Base-by-base conservation (phyloP, 768 basidiomycete species). In the Tulasnella sp. region DNA sequence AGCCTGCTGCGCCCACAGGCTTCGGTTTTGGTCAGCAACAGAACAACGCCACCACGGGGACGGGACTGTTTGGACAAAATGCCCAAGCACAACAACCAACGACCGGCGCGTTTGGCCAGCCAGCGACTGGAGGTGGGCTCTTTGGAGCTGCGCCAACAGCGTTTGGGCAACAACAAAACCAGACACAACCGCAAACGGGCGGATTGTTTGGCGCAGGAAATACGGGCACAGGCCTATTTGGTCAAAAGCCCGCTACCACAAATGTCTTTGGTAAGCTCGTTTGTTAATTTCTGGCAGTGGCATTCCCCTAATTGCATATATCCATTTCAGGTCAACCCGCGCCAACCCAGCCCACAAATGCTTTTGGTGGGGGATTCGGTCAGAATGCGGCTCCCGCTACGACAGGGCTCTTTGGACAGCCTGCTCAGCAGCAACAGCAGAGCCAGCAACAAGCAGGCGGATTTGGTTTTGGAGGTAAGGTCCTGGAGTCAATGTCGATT, bases 1-100 rank as follows among this genome's bases (percentile, higher is more conserved):
- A 66, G 50, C 67, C 66, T 49, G 62, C 73, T 11, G 23, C 74
- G 66, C n/a, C n/a, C n/a, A 52, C 72, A 67, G 23, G 48, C 19
- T 66, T 66, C 44, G 64, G 66, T 41, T 67, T 66, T 27, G 78
- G 79, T 30, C 80, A 80, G 68, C 70, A 73, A 17, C 71, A 64
- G 51, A 63, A 54, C 21, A 65, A 63, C 54, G 64, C 68, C 3
- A 21, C 65, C 2, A 32, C 67, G 13, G n/a, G n/a, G n/a, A n/a
- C n/a, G n/a, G 27, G 65, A 21, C 67, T 72, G 4, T 70, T 73
- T 58, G 71, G 73, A 8, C 71, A 73, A 59, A 61, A 47, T 48
- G 62, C 64, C 56, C 68, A 38, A 38, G 15, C 34, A 7, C 34
- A 68, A 26, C 69, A 72, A 30, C 69, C 71, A 64, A 55, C 69